Evolutionary conservation across 148 eudicot species (phyloP).

Genomic region (Rhododendron vialii): DNA sequence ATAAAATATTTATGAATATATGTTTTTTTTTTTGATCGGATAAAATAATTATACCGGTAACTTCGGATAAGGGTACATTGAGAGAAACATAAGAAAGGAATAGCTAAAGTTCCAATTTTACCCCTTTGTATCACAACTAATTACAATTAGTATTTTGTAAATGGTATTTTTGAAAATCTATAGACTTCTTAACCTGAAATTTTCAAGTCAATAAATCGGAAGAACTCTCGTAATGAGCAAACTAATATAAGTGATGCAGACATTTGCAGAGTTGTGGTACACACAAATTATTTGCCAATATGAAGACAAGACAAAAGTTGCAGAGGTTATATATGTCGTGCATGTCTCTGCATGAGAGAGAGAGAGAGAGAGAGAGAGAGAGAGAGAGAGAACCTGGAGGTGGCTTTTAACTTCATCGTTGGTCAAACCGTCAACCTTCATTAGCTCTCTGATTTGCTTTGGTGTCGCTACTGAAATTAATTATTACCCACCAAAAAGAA

Average conservation of each 20-base stretch:
- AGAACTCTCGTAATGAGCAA: too few relatives aligned
- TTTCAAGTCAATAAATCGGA: too few relatives aligned
- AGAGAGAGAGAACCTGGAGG: conserved; percentile 54
- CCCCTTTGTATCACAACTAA: too few relatives aligned
- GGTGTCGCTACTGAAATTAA: conserved; percentile 84
- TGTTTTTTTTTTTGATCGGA: too few relatives aligned
- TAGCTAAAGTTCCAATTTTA: too few relatives aligned
- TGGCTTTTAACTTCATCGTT: conserved; percentile 99
- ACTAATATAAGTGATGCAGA: not conserved
- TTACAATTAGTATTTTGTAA: too few relatives aligned
- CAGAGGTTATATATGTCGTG: not conserved
- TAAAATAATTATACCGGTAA: too few relatives aligned
- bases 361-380: conserved; percentile 22
- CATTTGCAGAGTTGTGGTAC: conserved; percentile 13
- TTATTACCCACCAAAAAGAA: conserved; percentile 3
- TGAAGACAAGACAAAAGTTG: not conserved
- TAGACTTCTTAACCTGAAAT: too few relatives aligned
- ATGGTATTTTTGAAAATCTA: too few relatives aligned
- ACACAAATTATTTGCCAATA: conserved; percentile 14
- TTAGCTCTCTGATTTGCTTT: conserved; percentile 93
- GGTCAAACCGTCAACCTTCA: conserved; percentile 99
- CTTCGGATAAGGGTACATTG: too few relatives aligned
- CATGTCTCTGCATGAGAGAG: conserved; percentile 1
- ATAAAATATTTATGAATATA: too few relatives aligned
- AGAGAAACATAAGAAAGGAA: too few relatives aligned